Conservation (phyloP, 1,284 basidiomycete species). For the Ustanciosporium gigantosporum region DNA sequence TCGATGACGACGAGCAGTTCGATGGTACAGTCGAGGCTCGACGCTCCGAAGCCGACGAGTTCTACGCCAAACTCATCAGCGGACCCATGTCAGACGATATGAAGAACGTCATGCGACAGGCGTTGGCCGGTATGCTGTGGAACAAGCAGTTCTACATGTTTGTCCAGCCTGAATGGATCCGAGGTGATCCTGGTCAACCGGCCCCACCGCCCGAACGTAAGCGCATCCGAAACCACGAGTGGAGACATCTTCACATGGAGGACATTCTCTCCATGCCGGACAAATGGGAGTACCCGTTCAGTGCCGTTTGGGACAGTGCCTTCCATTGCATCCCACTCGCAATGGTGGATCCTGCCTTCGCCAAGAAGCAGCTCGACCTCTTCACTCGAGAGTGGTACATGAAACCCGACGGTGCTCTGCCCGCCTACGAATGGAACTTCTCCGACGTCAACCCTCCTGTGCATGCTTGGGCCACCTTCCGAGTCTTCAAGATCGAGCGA, state of each 20-base stretch:
- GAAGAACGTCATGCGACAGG: conserved; percentile 93
- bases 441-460: conserved; percentile 95
- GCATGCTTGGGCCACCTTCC: conserved; percentile 77
- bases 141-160: conserved; percentile 97
- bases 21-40: conserved; percentile 77
- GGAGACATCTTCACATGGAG: conserved; percentile 85
- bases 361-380: conserved; percentile 94
- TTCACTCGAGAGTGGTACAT: conserved; percentile 97
- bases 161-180: conserved; percentile 92
- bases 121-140: conserved; percentile 96
- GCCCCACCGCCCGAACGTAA: conserved; percentile 89
- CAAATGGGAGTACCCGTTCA: conserved; percentile 80
- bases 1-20: conserved; percentile 86
- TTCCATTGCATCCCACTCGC: conserved; percentile 98
- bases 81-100: conserved; percentile 83
- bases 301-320: conserved; percentile 78
- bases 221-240: conserved; percentile 76
- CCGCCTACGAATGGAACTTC: conserved; percentile 99
- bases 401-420: conserved; percentile 96
- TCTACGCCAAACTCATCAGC: conserved; percentile 76
- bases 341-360: conserved; percentile 89
- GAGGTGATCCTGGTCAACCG: conserved; percentile 92
- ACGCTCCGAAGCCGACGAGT: conserved; percentile 93
- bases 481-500: conserved; percentile 76
- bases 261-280: conserved; percentile 98